Evolutionary conservation across 1,284 basidiomycete species (phyloP).

Genomic region (Sporisorium reilianum): DNA sequence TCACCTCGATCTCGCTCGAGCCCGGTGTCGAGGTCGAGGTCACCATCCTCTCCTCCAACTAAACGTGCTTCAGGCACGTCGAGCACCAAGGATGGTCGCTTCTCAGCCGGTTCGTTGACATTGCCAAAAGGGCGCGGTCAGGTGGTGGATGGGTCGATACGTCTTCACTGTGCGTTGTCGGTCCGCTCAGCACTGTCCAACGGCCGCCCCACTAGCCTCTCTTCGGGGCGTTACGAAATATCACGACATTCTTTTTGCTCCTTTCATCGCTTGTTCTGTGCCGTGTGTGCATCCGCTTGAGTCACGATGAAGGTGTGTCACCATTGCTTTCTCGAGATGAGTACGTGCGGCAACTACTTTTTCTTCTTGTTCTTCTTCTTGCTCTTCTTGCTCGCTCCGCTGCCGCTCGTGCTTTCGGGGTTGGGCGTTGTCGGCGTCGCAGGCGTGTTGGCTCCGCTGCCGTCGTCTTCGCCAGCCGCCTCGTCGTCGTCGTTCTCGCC

Average conservation of each 20-base stretch:
- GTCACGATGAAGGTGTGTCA: neutral
- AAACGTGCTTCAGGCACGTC: slow-evolving; percentile 25
- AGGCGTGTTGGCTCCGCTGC: slow-evolving; percentile 22
- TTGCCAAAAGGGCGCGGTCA: slow-evolving; percentile 23
- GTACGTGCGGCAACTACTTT: slow-evolving; percentile 12
- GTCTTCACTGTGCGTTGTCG: slow-evolving; percentile 34
- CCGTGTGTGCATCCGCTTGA: neutral
- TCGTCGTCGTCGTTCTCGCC: slow-evolving; percentile 18
- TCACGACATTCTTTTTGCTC: slow-evolving; percentile 21
- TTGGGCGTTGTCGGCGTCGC: slow-evolving; percentile 25
- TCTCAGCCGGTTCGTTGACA: slow-evolving; percentile 10
- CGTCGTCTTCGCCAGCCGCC: slow-evolving; percentile 19
- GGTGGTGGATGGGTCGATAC: slow-evolving; percentile 9
- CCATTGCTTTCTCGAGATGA: neutral
- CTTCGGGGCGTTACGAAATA: slow-evolving; percentile 25
- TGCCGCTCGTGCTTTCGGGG: slow-evolving; percentile 3
- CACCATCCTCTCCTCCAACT: slow-evolving; percentile 80
- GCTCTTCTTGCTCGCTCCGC: slow-evolving; percentile 6
- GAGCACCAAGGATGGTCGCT: neutral
- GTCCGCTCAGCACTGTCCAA: slow-evolving; percentile 9
- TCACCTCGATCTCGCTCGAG: slow-evolving; percentile 98
- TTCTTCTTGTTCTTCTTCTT: slow-evolving; percentile 47
- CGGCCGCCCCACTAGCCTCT: slow-evolving; percentile 19
- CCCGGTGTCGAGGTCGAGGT: slow-evolving; percentile 99
- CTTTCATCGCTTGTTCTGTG: neutral